Conservation (phyloP, 805 yeast species). For the Kodamaea sagamina region DNA sequence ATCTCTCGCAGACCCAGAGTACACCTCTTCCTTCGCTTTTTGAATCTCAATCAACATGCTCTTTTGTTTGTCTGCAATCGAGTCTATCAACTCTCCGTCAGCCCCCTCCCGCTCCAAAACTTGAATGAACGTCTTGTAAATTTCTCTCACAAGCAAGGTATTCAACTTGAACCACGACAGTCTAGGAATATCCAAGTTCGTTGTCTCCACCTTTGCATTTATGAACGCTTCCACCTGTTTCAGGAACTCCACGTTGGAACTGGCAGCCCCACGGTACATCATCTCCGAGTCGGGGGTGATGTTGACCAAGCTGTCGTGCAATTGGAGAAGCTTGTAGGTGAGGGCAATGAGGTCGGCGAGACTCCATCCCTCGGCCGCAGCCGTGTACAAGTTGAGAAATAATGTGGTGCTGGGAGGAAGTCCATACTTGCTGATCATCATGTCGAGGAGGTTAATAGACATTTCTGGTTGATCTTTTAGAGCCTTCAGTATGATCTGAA, state of each 20-base stretch:
- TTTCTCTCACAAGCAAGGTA: conserved; percentile 19
- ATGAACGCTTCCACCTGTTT: conserved; percentile 18
- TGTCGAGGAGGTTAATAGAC: conserved; percentile 15
- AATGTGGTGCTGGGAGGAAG: conserved; percentile 36
- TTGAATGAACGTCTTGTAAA: conserved; percentile 19
- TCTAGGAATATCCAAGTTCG: conserved; percentile 1
- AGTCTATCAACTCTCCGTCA: background rate
- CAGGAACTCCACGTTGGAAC: conserved; percentile 5
- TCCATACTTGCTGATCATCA: conserved; percentile 23
- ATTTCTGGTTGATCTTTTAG: conserved; percentile 2
- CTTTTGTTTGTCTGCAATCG: conserved; percentile 6
- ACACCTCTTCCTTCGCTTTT: conserved; percentile 12
- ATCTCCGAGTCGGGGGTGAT: conserved; percentile 6
- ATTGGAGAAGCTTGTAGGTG: conserved; percentile 5
- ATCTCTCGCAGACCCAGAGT: conserved; percentile 11
- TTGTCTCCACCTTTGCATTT: conserved; percentile 12
- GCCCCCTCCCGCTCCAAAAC: conserved; percentile 10
- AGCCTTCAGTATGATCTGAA: conserved; percentile 21
- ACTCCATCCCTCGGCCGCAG: conserved; percentile 14
- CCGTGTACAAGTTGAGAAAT: conserved; percentile 25
- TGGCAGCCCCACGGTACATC: background rate
- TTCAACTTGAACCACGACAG: conserved; percentile 23
- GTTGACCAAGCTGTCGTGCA: conserved; percentile 4
- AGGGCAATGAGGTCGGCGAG: background rate
- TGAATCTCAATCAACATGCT: too few species aligned